Percentiles rank a stretch among this genome's conserved stretches.
Conservation (phyloP, 352 stramenopile genomes). For the Elongisporangium senticosum region DNA sequence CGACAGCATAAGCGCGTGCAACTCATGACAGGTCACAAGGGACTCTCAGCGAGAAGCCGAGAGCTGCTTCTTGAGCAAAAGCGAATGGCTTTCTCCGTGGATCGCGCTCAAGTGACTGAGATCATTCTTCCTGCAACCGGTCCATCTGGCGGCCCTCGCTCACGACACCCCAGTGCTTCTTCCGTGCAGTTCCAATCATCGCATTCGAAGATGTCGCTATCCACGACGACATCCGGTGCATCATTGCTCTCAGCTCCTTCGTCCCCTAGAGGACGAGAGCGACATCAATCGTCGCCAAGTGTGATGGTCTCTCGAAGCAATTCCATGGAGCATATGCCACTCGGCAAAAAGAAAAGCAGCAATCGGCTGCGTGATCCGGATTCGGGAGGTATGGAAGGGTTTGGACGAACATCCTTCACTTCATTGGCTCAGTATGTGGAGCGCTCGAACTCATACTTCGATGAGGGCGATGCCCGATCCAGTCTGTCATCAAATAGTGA, state of each 20-base stretch:
- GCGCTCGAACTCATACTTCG: conserved; percentile 1
- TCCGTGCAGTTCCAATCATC: conserved; percentile 12
- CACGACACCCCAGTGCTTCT: conserved; percentile 25
- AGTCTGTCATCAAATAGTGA: conserved; percentile 54
- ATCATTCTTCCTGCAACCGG: conserved; percentile 70
- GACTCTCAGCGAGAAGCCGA: conserved; percentile 65
- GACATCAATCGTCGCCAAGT: conserved; percentile 25
- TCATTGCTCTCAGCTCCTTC: conserved; percentile 22
- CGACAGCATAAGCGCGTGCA: conserved; percentile 83
- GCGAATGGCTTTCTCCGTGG: conserved; percentile 78
- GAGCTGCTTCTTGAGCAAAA: conserved; percentile 86
- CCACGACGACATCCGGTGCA: conserved; percentile 30
- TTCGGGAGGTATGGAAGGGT: conserved; percentile 44
- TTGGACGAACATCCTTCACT: conserved; percentile 70
- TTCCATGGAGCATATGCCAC: conserved; percentile 34
- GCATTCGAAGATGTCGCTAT: conserved; percentile 28
- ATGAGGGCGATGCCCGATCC: conserved; percentile 23
- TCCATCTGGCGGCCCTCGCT: conserved; percentile 38
- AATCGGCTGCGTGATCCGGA: conserved; percentile 17
- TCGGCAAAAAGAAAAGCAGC: conserved; percentile 54
- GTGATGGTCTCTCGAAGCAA: conserved; percentile 27
- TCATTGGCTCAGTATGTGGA: conserved; percentile 65
- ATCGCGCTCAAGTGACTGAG: conserved; percentile 78
- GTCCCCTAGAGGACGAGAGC: conserved; percentile 16
- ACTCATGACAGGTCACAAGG: conserved; percentile 86